Evolutionary conservation across 768 basidiomycete genomes (phyloP).

Genomic region (Boletus bicolor): DNA sequence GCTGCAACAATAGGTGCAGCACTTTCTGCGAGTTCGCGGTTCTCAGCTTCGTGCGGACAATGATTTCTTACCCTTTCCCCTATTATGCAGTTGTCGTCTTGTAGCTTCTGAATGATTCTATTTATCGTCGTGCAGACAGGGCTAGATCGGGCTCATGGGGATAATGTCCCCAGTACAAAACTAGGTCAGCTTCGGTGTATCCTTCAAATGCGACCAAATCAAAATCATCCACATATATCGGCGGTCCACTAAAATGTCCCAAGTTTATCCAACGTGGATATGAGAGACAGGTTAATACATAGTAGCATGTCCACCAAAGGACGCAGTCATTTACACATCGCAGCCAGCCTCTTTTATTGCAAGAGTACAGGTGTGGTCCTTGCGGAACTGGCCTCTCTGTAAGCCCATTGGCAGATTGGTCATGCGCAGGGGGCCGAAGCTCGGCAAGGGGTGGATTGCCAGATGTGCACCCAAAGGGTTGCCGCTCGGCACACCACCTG

Average conservation of each 20-base stretch:
- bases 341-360: neutral
- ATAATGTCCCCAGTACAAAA: too few species aligned
- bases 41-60: neutral
- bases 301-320: neutral
- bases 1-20: slow-evolving; percentile 10
- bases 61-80: neutral
- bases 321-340: neutral
- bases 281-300: neutral
- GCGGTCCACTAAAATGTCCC: too few species aligned
- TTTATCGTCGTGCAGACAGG: neutral
- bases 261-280: neutral
- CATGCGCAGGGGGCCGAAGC: too few species aligned
- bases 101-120: neutral
- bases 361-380: too few species aligned
- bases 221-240: neutral
- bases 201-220: neutral
- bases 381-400: too few species aligned
- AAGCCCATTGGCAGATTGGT: too few species aligned
- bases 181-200: neutral
- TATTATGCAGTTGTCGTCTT: neutral
- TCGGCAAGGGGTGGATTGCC: too few species aligned
- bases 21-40: neutral
- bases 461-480: too few species aligned
- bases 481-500: too few species aligned
- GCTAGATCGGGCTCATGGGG: neutral